Evolutionary conservation across 805 yeast genomes (phyloP), one percentile per base, ranked within the genome.

Genomic region (Ogataea salicorniae): DNA sequence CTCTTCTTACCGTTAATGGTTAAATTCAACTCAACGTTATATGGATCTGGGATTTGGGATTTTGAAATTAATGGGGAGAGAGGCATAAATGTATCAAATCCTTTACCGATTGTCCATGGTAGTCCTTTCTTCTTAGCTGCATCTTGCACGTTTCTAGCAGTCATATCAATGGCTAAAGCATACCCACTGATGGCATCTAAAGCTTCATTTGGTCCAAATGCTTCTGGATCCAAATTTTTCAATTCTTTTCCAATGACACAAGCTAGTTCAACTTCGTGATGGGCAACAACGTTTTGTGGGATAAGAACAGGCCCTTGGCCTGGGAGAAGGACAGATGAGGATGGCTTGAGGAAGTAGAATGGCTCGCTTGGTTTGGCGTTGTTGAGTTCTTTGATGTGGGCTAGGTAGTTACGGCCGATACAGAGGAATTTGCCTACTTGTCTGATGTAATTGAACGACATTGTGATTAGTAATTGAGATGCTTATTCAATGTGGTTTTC

Each of bases 81-180:
- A 1, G 99, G 99, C 63, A 87, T 74, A 66, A 94, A 94, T 0
- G 99, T 92, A 62, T 94, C 99, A 65, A 90, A 92, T 0, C 99
- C 99, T 64, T 94, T 94, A 34, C 94, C 96, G 54, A 90, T 88
- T 5, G 92, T 70, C 99, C 99, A 94, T 5, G 99, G 99, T 45
- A 92, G 74, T 1, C 98, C 98, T 66, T 88, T 89, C 69, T 76
- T 77, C 69, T 94, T 94, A 35, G 97, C 97, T 59, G 83, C 96
- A 60, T 86, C 91, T 69, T 94, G 99, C 31, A 94, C 95, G 60
- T 91, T 89, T 65, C 99, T 79, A 0, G 96, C 98, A 7, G 99
- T 94, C 77, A 94, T 75, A 64, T 94, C 99, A 42, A 94, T 78
- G 0, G 97, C 91, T 52, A 94, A 72, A 1, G 95, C 87, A 60